Evolutionary conservation across 129 eudicot species (phyloP), one percentile per base, ranked within the genome.

Genomic region (Chrysanthemum seticuspe): DNA sequence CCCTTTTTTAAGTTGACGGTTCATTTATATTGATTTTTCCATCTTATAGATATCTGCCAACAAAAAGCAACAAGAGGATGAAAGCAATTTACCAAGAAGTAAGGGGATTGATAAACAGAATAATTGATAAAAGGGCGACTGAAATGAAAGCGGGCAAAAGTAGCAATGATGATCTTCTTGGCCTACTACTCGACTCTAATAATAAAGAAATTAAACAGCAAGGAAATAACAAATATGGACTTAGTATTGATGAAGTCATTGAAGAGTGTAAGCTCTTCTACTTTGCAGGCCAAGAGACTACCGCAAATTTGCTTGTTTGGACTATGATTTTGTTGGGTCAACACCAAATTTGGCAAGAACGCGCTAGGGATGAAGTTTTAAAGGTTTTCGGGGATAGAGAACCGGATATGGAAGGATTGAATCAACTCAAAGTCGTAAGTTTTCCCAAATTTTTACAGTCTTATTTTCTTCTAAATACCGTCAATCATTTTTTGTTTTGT

Each of bases 261-360:
- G 78, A 67, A 67, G 83, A 79, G 50, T 79, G 83, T 68, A 79
- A 79, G 57, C 74, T 79, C 29, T 79, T 79, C 58, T 79, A 79
- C 69, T 73, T 79, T 58, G 83, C 79, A n/a, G 83, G 83, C 34
- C 83, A 79, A 79, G 83, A 79, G 49, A 73, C 83, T 73, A 72
- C 79, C 0, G 63, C 71, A 16, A 73, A 47, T 79, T 60, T 79
- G 69, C 79, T 79, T 58, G 78, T 71, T 56, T 79, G 83, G 83
- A 79, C 79, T 29, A 79, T 73, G 83, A 23, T 79, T 59, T 79
- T 79, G 65, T 49, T 79, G 53, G 49, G 58, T 13, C 78, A 73
- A 52, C 61, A 79, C 55, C 15, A 3, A 47, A 0, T 23, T 11
- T 79, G 83, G 83, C 83, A 79, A 73, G 70, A 60, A 1, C 83